phyloP scores from a whole-genome alignment of 257 asterid genomes.

The Solanum tarapatanum region DNA sequence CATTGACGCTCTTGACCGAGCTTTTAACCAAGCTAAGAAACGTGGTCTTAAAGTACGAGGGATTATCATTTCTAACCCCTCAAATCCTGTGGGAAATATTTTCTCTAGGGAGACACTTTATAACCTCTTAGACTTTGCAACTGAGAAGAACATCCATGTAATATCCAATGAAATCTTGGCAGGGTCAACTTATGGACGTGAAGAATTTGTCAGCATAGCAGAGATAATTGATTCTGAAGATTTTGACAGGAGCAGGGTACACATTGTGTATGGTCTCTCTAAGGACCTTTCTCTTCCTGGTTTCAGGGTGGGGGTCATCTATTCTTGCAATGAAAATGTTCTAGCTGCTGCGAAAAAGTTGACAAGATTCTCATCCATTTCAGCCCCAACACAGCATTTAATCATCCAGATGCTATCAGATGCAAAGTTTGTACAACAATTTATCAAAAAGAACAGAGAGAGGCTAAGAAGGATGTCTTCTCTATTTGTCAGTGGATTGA shows the following conservation, averaged over 20 bases:
- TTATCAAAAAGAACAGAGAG: conserved; percentile 20
- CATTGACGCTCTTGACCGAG: conserved; percentile 40
- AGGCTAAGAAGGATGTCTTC: conserved; percentile 30
- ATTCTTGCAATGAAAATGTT: conserved; percentile 28
- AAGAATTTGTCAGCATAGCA: conserved; percentile 43
- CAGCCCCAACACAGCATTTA: conserved; percentile 37
- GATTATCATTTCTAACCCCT: conserved; percentile 49
- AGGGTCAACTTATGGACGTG: conserved; percentile 34
- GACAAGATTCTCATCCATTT: conserved; percentile 47
- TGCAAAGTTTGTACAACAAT: conserved; percentile 20
- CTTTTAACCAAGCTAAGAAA: conserved; percentile 54
- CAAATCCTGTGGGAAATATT: conserved; percentile 48
- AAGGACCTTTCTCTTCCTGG: conserved; percentile 45
- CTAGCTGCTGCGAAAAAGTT: conserved; percentile 34
- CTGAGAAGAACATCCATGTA: conserved; percentile 51
- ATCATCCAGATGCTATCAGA: conserved; percentile 41
- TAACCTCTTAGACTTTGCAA: conserved; percentile 43
- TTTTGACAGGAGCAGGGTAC: conserved; percentile 36
- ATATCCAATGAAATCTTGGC: conserved; percentile 43
- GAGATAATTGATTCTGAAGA: conserved; percentile 35
- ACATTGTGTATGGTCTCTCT: conserved; percentile 40
- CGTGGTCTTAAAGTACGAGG: conserved; percentile 57
- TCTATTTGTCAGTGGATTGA: conserved; percentile 29
- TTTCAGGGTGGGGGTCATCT: conserved; percentile 28
- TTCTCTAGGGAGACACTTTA: conserved; percentile 32